Base-by-base conservation (phyloP, 140 eudicot genomes). In the Erigeron philadelphicus region DNA sequence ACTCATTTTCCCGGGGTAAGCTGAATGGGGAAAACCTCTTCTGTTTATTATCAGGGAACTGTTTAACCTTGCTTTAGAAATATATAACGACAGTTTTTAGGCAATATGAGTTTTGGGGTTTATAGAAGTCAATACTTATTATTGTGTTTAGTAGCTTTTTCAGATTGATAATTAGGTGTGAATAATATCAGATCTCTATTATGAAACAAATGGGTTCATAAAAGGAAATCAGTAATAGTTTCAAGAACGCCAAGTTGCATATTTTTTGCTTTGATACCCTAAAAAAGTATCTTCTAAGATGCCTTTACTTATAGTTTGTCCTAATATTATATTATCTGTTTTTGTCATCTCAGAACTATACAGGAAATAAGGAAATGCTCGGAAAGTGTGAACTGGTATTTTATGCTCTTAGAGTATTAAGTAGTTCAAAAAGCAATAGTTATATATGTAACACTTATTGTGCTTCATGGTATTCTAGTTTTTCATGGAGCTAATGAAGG, bases 351-450 rank as follows among this genome's bases (percentile, higher is more conserved):
- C 84, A 93, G 98, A 93, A 89, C 76, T 93, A 86, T 72, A 83
- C 73, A 17, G 98, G 98, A 67, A 87, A 86, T 80, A 89, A 85
- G 84, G 93, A 83, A 69, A 86, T 89, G 95, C 96, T 93, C 25
- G 98, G 98, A 80, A 93, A 87, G 81, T 89, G 96, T 73, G 98
- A 92, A 82, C 96, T 88, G 98, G 98, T 91, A 77, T 55, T 48
- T 11, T 61, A 57, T 43, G 7, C 53, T 70, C 55, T 35, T 65
- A 21, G 60, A 49, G 65, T 55, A 69, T 7, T 41, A 46, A 8
- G 41, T 48, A 48, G 50, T 57, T 53, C 72, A 70, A 43, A 66
- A 43, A 40, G 18, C 10, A 56, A 48, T 13, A 40, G 11, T 15
- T 60, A 21, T 43, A 41, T 72, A 49, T 61, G 60, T 67, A 40